A percentile compares a stretch with the other conserved stretches of the same genome.
phyloP scores from a whole-genome alignment of 2,329 filamentous ascomycete genomes.

The Phoma sp. region DNA sequence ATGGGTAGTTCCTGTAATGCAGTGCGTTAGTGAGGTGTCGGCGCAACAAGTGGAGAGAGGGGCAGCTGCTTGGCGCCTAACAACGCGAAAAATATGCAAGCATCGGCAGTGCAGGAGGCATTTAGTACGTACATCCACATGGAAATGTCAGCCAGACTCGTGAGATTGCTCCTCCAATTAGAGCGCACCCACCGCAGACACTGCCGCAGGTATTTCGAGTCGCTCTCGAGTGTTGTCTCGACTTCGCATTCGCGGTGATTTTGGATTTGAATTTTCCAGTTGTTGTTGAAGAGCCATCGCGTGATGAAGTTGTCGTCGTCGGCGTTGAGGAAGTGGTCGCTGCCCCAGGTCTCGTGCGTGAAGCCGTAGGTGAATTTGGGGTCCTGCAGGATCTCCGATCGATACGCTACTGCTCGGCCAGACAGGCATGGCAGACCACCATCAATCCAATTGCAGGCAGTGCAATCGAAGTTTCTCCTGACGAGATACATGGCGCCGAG shows the following conservation, averaged over 20 bases:
- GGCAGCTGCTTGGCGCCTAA: conserved; percentile 39
- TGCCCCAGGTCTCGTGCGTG: conserved; percentile 77
- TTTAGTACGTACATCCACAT: conserved; percentile 78
- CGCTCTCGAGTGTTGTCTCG: conserved; percentile 90
- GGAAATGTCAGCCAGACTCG: conserved; percentile 82
- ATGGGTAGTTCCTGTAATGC: conserved; percentile 77
- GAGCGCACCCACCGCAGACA: conserved; percentile 94
- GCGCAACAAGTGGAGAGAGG: conserved; percentile 30
- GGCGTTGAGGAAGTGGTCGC: conserved; percentile 85
- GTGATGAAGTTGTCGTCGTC: conserved; percentile 99
- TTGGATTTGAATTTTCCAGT: conserved; percentile 95
- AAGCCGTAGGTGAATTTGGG: conserved; percentile 87
- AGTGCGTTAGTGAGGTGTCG: conserved; percentile 37
- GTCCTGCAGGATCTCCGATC: conserved; percentile 85
- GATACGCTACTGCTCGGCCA: conserved; percentile 90
- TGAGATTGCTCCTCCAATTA: conserved; percentile 97
- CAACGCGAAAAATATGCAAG: conserved; percentile 34
- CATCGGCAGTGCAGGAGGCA: conserved; percentile 26
- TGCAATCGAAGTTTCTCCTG: conserved; percentile 95
- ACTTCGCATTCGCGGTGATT: conserved; percentile 85
- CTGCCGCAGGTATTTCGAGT: conserved; percentile 88
- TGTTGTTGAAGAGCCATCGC: conserved; percentile 89
- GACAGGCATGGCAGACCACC: conserved; percentile 97
- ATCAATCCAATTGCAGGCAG: conserved; percentile 92
- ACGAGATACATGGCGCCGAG: conserved; percentile 91